A percentile compares a stretch with the other conserved stretches of the same genome.
phyloP scores from a whole-genome alignment of 1,284 basidiomycete genomes.

The Sporisorium exsertum region DNA sequence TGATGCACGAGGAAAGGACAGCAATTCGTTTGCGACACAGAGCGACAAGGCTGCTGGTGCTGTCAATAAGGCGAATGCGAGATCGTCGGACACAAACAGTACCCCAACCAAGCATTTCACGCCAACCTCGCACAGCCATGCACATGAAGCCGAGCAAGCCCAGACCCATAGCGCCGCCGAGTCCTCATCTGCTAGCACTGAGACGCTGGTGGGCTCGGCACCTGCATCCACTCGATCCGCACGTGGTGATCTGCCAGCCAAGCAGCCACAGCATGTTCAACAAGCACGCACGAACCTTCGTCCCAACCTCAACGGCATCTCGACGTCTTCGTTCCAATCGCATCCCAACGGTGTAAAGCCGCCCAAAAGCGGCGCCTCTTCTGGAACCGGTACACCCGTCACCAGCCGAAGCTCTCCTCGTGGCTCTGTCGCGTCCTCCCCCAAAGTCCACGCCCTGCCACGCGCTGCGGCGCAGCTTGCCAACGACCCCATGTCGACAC shows the following conservation, averaged over 20 bases:
- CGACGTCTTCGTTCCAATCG: not conserved
- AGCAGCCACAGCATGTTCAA: slow-evolving; percentile 4
- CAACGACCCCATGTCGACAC: not conserved
- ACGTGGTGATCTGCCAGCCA: not conserved
- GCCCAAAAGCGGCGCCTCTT: slow-evolving; percentile 10
- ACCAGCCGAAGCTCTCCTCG: slow-evolving; percentile 26
- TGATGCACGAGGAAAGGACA: slow-evolving; percentile 1
- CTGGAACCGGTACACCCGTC: slow-evolving; percentile 8
- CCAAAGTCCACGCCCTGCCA: slow-evolving; percentile 16
- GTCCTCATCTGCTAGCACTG: not conserved
- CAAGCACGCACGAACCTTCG: slow-evolving; percentile 11
- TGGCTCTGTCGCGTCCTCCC: slow-evolving; percentile 18
- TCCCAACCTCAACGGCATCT: slow-evolving; percentile 4
- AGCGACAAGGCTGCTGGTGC: not conserved
- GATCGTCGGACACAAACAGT: not conserved
- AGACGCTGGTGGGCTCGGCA: not conserved
- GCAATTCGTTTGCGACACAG: not conserved
- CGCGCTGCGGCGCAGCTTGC: not conserved
- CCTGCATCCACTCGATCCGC: not conserved
- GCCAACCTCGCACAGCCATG: not conserved
- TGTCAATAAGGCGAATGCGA: not conserved
- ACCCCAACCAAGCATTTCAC: not conserved
- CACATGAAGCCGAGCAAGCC: not conserved
- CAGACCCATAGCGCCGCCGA: not conserved
- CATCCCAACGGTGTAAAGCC: slow-evolving; percentile 4